Evolutionary conservation across 179 eudicot genomes (phyloP).

Genomic region (Nepenthes alata): DNA sequence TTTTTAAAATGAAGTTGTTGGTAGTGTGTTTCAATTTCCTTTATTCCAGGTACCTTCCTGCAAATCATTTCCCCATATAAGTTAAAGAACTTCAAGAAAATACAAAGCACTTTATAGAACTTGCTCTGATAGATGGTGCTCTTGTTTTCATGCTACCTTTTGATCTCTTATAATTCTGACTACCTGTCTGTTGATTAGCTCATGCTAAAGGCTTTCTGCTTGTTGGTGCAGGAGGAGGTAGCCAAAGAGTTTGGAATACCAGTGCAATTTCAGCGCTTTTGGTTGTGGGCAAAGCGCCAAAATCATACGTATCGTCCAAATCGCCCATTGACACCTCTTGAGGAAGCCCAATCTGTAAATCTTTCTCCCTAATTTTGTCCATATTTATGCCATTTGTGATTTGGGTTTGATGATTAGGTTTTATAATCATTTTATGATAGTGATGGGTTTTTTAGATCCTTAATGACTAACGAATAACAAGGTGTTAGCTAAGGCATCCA

Average conservation of each 20-base stretch:
- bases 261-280: conserved; percentile 64
- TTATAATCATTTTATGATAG: not conserved
- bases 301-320: conserved; percentile 76
- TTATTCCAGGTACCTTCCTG: too few relatives aligned
- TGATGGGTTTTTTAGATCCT: not conserved
- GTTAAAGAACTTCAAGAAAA: too few relatives aligned
- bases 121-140: too few relatives aligned
- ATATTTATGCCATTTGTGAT: not conserved
- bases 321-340: conserved; percentile 51
- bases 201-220: not conserved
- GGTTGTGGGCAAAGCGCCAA: conserved; percentile 87
- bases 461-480: too few relatives aligned
- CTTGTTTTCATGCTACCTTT: not conserved
- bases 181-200: not conserved
- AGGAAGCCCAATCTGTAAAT: conserved; percentile 62
- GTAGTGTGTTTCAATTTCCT: too few relatives aligned
- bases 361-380: not conserved
- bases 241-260: conserved; percentile 70
- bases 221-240: conserved; percentile 60
- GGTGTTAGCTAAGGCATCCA: too few relatives aligned
- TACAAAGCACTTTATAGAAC: too few relatives aligned
- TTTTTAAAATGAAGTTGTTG: too few relatives aligned
- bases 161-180: not conserved
- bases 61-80: too few relatives aligned
- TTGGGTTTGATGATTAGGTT: not conserved